A percentile compares a stretch with the other conserved stretches of the same genome.
Conservation (phyloP, 2,329 filamentous ascomycete species). For the Paraphoma chrysanthemicola region DNA sequence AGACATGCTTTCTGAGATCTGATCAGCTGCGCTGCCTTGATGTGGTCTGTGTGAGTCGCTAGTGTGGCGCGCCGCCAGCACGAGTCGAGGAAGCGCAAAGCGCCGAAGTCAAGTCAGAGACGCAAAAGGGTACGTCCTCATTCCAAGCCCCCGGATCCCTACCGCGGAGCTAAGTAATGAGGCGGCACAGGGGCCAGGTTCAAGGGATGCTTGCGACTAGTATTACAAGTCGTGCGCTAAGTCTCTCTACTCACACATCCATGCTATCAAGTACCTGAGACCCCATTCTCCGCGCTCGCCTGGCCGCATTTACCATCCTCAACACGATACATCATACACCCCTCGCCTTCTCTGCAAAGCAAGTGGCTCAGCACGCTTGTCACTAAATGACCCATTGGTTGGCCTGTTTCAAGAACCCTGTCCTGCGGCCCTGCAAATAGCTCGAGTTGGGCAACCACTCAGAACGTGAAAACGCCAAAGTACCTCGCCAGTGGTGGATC, state of each 20-base stretch:
- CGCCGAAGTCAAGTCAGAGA: slow-evolving; percentile 39
- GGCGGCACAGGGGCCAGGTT: slow-evolving; percentile 30
- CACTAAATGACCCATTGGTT: slow-evolving; percentile 44
- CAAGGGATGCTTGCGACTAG: slow-evolving; percentile 42
- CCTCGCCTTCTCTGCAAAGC: slow-evolving; percentile 30
- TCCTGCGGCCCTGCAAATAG: slow-evolving; percentile 46
- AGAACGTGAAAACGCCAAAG: slow-evolving; percentile 36
- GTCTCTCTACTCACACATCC: slow-evolving; percentile 39
- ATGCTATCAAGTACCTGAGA: slow-evolving; percentile 38
- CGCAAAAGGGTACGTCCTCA: slow-evolving; percentile 37
- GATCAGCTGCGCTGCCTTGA: slow-evolving; percentile 36
- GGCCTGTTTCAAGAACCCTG: slow-evolving; percentile 48
- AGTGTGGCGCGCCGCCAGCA: slow-evolving; percentile 46
- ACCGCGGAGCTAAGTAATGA: slow-evolving; percentile 34
- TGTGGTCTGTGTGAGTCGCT: slow-evolving; percentile 45
- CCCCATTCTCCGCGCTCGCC: slow-evolving; percentile 44
- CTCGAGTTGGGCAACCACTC: slow-evolving; percentile 46
- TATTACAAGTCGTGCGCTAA: slow-evolving; percentile 41
- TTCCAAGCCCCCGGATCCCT: slow-evolving; percentile 45
- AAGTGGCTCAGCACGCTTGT: slow-evolving; percentile 47
- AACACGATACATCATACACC: slow-evolving; percentile 35
- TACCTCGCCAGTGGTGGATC: slow-evolving; percentile 45
- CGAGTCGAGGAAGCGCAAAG: slow-evolving; percentile 41
- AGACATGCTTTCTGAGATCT: slow-evolving; percentile 37
- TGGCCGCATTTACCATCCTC: slow-evolving; percentile 36